phyloP scores from a whole-genome alignment of 495 filamentous ascomycete genomes.

The Hyaloscypha hepaticicola region DNA sequence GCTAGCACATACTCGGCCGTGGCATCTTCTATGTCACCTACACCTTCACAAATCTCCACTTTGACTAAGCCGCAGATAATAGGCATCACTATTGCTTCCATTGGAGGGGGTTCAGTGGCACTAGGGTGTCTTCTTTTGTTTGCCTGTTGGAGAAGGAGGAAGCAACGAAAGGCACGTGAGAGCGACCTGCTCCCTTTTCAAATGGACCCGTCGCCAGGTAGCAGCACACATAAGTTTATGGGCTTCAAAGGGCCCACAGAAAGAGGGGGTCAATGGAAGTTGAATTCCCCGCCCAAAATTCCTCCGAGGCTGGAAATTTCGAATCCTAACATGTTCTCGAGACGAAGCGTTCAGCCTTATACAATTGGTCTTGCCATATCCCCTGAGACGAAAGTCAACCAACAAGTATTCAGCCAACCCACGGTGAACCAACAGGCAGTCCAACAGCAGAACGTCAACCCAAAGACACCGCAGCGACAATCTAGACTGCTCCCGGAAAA shows the following conservation, averaged over 20 bases:
- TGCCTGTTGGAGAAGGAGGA: slow-evolving; percentile 38
- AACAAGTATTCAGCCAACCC: no score
- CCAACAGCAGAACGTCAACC: background rate
- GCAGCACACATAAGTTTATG: slow-evolving; percentile 15
- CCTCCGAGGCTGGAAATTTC: slow-evolving; percentile 34
- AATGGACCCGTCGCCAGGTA: slow-evolving; percentile 34
- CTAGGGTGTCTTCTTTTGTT: slow-evolving; percentile 43
- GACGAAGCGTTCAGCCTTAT: slow-evolving; percentile 33
- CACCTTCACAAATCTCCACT: slow-evolving; percentile 25
- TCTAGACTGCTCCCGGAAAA: slow-evolving; percentile 33
- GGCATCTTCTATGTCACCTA: slow-evolving; percentile 26
- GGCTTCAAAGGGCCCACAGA: slow-evolving; percentile 15
- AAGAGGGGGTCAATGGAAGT: slow-evolving; percentile 23
- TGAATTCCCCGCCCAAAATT: slow-evolving; percentile 33
- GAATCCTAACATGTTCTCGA: slow-evolving; percentile 32
- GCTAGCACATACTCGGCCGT: slow-evolving; percentile 18
- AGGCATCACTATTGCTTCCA: slow-evolving; percentile 47
- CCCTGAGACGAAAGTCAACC: slow-evolving; percentile 27
- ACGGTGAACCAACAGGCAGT: no score
- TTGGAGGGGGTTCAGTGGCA: slow-evolving; percentile 40
- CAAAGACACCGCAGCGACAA: slow-evolving; percentile 5
- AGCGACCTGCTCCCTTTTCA: slow-evolving; percentile 39
- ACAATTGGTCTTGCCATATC: slow-evolving; percentile 46
- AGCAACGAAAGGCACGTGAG: slow-evolving; percentile 34
- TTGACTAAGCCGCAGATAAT: slow-evolving; percentile 40